Evolutionary conservation across 139 green algal species (phyloP).

Genomic region (Chlorella sp.): DNA sequence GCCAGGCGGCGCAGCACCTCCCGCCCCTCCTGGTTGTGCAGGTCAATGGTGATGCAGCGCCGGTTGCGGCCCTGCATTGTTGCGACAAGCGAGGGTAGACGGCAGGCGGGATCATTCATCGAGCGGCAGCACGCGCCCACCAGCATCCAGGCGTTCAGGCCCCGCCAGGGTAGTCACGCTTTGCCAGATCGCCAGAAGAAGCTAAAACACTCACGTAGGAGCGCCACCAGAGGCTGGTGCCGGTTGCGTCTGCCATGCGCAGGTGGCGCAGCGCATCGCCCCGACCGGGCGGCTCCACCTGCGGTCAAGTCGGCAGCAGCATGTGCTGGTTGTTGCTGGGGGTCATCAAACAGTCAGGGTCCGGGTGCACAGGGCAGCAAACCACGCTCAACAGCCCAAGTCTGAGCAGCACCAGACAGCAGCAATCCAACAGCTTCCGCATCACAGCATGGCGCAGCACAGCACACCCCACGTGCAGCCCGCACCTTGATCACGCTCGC

Average conservation of each 20-base stretch:
- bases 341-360: too few relatives aligned
- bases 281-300: slow-evolving; percentile 69
- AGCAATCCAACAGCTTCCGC: too few relatives aligned
- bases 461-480: not conserved
- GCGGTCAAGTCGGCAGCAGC: not conserved
- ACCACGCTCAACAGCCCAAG: too few relatives aligned
- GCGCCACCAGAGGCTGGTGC: slow-evolving; percentile 81
- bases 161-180: too few relatives aligned
- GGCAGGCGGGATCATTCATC: too few relatives aligned
- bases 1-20: slow-evolving; percentile 63
- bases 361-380: too few relatives aligned
- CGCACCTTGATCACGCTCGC: slow-evolving; percentile 81
- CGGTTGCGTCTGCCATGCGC: slow-evolving; percentile 61
- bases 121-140: too few relatives aligned
- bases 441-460: not conserved
- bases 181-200: too few relatives aligned
- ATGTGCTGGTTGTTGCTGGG: too few relatives aligned
- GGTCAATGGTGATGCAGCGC: slow-evolving; percentile 77
- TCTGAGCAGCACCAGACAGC: too few relatives aligned
- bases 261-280: slow-evolving; percentile 77
- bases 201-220: slow-evolving; percentile 55
- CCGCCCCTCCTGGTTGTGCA: slow-evolving; percentile 67
- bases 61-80: slow-evolving; percentile 78
- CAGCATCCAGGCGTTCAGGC: too few relatives aligned
- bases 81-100: too few relatives aligned